These are phyloP conservation scores for Chytriomyces sp. DNA, from an alignment of 192 early-diverging fungal genomes.

Conservation along the genomic window DNA sequence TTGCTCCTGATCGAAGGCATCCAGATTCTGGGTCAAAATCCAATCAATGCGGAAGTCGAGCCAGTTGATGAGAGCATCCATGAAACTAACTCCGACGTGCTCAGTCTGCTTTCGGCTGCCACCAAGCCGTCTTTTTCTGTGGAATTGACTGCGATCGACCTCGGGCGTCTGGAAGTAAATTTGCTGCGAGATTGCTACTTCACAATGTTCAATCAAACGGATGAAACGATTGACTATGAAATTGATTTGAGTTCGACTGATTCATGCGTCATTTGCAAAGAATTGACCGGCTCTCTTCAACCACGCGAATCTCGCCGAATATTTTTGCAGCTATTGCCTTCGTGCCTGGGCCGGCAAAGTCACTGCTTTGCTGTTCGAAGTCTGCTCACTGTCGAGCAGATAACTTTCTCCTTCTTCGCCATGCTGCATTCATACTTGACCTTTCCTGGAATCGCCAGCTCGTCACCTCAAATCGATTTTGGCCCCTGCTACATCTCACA, in stretches of 20 bases:
- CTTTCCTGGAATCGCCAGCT: constrained; percentile 66
- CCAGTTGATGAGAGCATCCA: not conserved
- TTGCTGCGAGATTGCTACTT: constrained; percentile 63
- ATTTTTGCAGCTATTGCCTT: constrained; percentile 58
- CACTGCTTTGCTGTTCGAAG: constrained; percentile 58
- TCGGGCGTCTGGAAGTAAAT: constrained; percentile 56
- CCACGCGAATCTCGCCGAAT: constrained; percentile 65
- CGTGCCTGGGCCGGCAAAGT: constrained; percentile 57
- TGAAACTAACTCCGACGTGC: not conserved
- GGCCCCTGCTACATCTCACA: constrained; percentile 83
- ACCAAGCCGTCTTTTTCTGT: constrained; percentile 40
- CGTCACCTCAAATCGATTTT: constrained; percentile 67
- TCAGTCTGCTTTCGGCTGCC: constrained; percentile 11
- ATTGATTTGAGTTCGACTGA: constrained; percentile 5
- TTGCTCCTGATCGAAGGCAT: constrained; percentile 17
- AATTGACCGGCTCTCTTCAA: constrained; percentile 42
- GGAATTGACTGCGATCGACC: constrained; percentile 52
- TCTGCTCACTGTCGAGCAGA: constrained; percentile 37
- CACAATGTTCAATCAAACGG: constrained; percentile 49
- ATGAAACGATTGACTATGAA: constrained; percentile 28
- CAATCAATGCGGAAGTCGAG: constrained; percentile 10
- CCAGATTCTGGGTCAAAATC: constrained; percentile 8
- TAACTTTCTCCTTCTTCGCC: constrained; percentile 62
- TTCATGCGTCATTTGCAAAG: constrained; percentile 14
- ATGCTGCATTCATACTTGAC: constrained; percentile 58